Percentiles rank a stretch among this genome's conserved stretches.
phyloP scores from a whole-genome alignment of 2,329 filamentous ascomycete genomes.

The Sclerotinia minor region DNA sequence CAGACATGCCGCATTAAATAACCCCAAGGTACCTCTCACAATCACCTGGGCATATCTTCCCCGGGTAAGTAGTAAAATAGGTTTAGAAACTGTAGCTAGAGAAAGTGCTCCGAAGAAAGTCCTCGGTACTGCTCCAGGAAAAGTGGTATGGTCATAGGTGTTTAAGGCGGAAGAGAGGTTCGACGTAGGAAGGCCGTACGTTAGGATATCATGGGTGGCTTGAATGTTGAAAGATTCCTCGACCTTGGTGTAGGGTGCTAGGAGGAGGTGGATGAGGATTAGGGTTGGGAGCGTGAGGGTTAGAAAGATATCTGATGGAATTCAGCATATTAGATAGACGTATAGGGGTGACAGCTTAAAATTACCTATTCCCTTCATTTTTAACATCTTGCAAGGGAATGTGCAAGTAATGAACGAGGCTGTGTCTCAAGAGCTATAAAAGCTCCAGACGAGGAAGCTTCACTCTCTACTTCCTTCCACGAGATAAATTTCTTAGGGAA shows the following conservation, averaged over 20 bases:
- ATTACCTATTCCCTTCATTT: conserved; percentile 38
- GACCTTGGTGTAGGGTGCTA: conserved; percentile 91
- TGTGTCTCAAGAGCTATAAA: neutral
- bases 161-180: conserved; percentile 55
- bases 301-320: conserved; percentile 48
- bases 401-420: neutral
- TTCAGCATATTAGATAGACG: neutral
- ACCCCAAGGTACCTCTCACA: conserved; percentile 74
- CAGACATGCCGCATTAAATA: conserved; percentile 71
- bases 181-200: conserved; percentile 69
- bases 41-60: conserved; percentile 59
- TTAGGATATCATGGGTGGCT: conserved; percentile 84
- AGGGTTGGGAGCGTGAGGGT: conserved; percentile 60
- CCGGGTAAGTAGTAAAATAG: conserved; percentile 58
- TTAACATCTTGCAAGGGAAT: conserved; percentile 19
- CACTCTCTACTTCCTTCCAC: conserved; percentile 10
- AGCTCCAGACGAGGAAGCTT: conserved; percentile 9
- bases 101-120: conserved; percentile 83
- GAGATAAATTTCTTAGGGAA: neutral
- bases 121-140: conserved; percentile 87
- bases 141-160: conserved; percentile 86
- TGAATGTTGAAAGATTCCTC: conserved; percentile 99
- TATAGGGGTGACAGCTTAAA: neutral
- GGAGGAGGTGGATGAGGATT: conserved; percentile 67
- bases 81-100: conserved; percentile 71